phyloP scores from a whole-genome alignment of 306 rosid species.

The Malus asiatica region DNA sequence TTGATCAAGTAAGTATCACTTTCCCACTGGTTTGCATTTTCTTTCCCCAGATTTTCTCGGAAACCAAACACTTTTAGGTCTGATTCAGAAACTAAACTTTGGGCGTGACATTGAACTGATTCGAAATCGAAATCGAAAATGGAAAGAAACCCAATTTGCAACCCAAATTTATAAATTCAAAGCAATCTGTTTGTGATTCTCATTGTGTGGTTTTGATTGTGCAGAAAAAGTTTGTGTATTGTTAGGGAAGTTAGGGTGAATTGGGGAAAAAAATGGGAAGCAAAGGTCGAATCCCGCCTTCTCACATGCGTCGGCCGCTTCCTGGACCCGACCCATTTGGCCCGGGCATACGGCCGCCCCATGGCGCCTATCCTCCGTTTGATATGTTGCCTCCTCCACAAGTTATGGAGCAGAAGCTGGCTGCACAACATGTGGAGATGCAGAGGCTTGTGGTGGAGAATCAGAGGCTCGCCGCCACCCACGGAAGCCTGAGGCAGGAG shows the following conservation, averaged over 20 bases:
- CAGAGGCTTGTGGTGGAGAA: conserved; percentile 74
- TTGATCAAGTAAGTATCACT: neutral
- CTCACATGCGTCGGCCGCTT: conserved; percentile 50
- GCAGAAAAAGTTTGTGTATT: neutral
- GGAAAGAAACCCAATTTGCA: neutral
- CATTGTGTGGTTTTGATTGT: neutral
- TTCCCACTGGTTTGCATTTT: neutral
- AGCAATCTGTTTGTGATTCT: neutral
- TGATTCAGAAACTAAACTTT: neutral
- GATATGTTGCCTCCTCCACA: conserved; percentile 72
- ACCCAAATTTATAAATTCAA: neutral
- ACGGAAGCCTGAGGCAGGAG: conserved; percentile 70
- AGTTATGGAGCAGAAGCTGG: conserved; percentile 88
- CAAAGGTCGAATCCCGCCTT: conserved; percentile 79
- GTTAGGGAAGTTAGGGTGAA: conserved; percentile 1
- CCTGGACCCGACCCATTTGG: conserved; percentile 58
- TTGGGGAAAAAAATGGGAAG: conserved; percentile 50
- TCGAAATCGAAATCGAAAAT: neutral
- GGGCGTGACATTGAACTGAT: neutral
- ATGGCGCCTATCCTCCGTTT: conserved; percentile 42
- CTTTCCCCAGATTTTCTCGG: neutral
- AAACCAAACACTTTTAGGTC: neutral
- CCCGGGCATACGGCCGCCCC: conserved; percentile 38
- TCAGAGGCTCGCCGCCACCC: conserved; percentile 79
- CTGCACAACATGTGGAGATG: conserved; percentile 83